Base-by-base conservation (phyloP, 139 green algal genomes). In the Cymbomonas tetramitiformis region DNA sequence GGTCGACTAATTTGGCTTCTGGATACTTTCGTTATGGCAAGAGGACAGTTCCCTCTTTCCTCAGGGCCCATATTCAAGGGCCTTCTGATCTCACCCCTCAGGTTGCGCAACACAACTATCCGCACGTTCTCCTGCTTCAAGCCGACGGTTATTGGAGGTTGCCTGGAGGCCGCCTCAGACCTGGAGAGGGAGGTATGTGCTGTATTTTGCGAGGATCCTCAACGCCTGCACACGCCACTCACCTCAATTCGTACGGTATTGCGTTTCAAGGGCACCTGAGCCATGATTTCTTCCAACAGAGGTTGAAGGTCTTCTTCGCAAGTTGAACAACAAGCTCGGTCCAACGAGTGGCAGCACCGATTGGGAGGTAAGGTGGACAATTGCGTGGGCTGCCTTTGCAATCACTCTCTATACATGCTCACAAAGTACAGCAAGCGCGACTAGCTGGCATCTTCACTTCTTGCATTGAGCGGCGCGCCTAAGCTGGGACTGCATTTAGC, bases 81-180 rank as follows among this genome's bases (percentile, higher is more conserved):
- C n/a, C n/a, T n/a, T n/a, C n/a, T n/a, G n/a, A n/a, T n/a, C n/a
- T n/a, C n/a, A n/a, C n/a, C n/a, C n/a, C n/a, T n/a, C n/a, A n/a
- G n/a, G n/a, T n/a, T 58, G 75, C 86, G 43, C 64, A 93, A 52
- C 86, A 94, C 77, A 81, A 80, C 46, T 78, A 88, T 57, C 84
- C 86, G 10, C 88, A 96, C 58, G 71, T 94, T 1, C 58, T 96
- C 33, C 72, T 96, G 12, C 56, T 95, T n/a, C 88, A 95, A 58
- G 15, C 24, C 46, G 48, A 49, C 15, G 29, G 48, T 38, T 36
- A 48, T 55, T 95, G 87, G 54, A 86, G 78, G 50, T 70, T 96
- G n/a, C 87, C 87, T 0, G 88, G 88, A 0, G 88, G 88, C 1
- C 62, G 81, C 10, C 67, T 96, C 18, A 65, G 78, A 18, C 72